Conservation (phyloP, 2,329 filamentous ascomycete genomes). For the Pseudogymnoascus verrucosus region DNA sequence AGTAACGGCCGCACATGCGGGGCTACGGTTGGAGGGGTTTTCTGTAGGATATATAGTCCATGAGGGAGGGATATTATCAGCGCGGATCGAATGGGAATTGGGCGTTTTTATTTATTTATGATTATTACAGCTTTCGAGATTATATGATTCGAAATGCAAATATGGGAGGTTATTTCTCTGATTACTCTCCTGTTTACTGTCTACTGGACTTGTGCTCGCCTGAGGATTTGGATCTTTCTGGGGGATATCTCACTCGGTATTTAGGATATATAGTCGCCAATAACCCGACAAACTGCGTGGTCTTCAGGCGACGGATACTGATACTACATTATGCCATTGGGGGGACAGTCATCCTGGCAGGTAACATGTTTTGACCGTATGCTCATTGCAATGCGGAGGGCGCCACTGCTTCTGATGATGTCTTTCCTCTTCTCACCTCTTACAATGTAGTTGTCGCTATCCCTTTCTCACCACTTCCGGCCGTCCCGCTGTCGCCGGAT, state of each 20-base stretch:
- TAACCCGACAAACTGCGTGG: too few species aligned
- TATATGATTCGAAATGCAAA: background rate
- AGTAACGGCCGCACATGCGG: slow-evolving; percentile 2
- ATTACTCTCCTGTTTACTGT: background rate
- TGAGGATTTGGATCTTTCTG: background rate
- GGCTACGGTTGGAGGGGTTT: background rate
- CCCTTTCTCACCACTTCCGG: too few species aligned
- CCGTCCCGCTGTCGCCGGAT: background rate
- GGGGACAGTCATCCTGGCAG: too few species aligned
- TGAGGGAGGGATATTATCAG: background rate
- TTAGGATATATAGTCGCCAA: background rate
- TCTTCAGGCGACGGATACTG: too few species aligned
- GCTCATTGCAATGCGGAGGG: too few species aligned
- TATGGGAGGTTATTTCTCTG: background rate
- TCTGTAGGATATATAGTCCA: slow-evolving; percentile 1
- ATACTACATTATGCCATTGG: too few species aligned
- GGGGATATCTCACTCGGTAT: background rate
- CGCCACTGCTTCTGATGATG: too few species aligned
- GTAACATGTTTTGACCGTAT: too few species aligned
- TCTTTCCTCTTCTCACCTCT: too few species aligned
- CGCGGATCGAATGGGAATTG: background rate
- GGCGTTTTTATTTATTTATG: background rate
- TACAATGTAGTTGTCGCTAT: too few species aligned
- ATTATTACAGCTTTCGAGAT: background rate
- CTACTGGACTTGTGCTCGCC: background rate